A percentile compares a stretch with the other conserved stretches of the same genome.
Evolutionary conservation across 169 alveolate genomes (phyloP).

Genomic region (Perkinsus olseni): DNA sequence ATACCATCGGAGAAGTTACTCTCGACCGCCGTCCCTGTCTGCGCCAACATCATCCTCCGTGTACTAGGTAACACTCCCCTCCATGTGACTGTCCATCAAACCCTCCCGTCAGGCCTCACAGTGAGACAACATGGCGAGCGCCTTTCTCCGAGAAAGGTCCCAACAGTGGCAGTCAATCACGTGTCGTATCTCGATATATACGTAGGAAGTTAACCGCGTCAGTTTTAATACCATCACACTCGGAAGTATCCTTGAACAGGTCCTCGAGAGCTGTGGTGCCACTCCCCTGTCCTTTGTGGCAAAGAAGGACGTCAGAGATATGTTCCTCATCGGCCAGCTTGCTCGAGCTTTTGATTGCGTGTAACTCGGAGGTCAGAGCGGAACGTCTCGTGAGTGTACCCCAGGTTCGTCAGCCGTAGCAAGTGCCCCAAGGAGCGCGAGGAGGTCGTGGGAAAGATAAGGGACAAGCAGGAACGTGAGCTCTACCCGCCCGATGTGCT

Average conservation of each 20-base stretch:
- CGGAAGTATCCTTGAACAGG: background rate
- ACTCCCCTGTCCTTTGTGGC: background rate
- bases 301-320: background rate
- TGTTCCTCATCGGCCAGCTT: background rate
- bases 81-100: background rate
- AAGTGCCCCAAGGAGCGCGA: background rate
- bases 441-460: background rate
- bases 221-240: background rate
- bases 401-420: background rate
- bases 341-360: background rate
- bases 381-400: too few relatives aligned
- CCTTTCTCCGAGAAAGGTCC: background rate
- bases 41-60: background rate
- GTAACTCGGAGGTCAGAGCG: too few relatives aligned
- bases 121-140: background rate
- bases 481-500: background rate
- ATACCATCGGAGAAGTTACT: background rate
- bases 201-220: background rate
- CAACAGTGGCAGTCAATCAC: background rate
- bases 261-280: background rate
- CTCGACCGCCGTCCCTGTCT: background rate
- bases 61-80: background rate
- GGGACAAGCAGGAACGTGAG: background rate
- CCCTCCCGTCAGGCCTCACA: background rate
- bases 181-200: background rate